Conservation (phyloP, 1,284 basidiomycete genomes). For the Ceratobasidium sp. region DNA sequence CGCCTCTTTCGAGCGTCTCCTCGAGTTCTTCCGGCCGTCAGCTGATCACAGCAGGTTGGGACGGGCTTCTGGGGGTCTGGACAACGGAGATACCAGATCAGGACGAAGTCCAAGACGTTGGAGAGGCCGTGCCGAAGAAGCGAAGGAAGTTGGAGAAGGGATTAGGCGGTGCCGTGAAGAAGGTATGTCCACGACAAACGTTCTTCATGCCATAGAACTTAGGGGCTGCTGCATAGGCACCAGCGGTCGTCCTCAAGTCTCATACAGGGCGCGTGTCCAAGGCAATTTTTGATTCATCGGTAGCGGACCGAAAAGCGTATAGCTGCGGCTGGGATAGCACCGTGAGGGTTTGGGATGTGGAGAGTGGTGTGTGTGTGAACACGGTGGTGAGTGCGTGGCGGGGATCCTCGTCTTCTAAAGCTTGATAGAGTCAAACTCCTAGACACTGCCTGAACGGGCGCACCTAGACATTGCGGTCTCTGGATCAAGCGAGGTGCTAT, state of each 20-base stretch:
- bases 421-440: neutral
- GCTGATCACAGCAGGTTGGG: slow-evolving; percentile 83
- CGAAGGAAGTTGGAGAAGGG: slow-evolving; percentile 60
- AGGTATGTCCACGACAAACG: neutral
- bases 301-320: slow-evolving; percentile 60
- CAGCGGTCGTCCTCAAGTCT: slow-evolving; percentile 74
- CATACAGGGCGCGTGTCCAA: slow-evolving; percentile 80
- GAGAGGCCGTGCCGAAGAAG: slow-evolving; percentile 64
- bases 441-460: slow-evolving; percentile 76
- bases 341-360: slow-evolving; percentile 77
- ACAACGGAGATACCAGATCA: slow-evolving; percentile 69
- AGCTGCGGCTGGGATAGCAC: slow-evolving; percentile 85
- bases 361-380: slow-evolving; percentile 71
- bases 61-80: slow-evolving; percentile 83
- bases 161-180: slow-evolving; percentile 13
- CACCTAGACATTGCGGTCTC: slow-evolving; percentile 71
- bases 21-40: slow-evolving; percentile 67
- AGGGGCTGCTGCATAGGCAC: slow-evolving; percentile 64
- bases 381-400: slow-evolving; percentile 69
- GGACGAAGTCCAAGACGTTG: slow-evolving; percentile 68
- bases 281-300: slow-evolving; percentile 62
- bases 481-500: slow-evolving; percentile 60
- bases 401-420: slow-evolving; percentile 16
- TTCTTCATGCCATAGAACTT: slow-evolving; percentile 43
- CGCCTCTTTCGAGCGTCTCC: slow-evolving; percentile 75